These are phyloP conservation scores for Saxophila tyrrhenica DNA, from an alignment of 495 filamentous ascomycete genomes.

Conservation along the genomic window DNA sequence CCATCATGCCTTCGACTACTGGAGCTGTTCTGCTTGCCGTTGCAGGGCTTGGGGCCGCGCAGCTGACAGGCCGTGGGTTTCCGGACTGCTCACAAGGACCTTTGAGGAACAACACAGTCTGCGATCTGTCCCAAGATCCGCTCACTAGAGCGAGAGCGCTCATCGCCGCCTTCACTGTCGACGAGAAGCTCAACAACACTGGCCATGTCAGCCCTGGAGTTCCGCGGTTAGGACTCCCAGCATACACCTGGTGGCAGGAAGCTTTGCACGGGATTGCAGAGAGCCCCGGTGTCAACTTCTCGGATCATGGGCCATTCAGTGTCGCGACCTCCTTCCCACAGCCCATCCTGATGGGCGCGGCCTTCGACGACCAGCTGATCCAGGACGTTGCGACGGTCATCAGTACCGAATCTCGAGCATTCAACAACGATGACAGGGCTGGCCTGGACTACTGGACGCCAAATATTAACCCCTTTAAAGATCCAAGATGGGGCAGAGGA, in stretches of 20 bases:
- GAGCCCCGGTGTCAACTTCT: constrained; percentile 41
- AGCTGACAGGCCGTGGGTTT: constrained; percentile 12
- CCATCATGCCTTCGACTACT: not conserved
- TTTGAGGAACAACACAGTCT: constrained; percentile 34
- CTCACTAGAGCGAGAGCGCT: constrained; percentile 33
- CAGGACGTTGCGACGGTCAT: constrained; percentile 45
- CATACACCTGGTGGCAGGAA: constrained; percentile 44
- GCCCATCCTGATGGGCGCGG: constrained; percentile 48
- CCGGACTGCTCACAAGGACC: constrained; percentile 28
- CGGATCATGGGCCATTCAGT: constrained; percentile 38
- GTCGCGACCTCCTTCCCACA: constrained; percentile 53
- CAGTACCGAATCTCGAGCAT: constrained; percentile 55
- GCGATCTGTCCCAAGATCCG: constrained; percentile 30
- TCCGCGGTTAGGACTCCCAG: constrained; percentile 44
- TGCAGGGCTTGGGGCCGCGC: not conserved
- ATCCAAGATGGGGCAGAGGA: constrained; percentile 51
- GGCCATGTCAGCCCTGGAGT: constrained; percentile 44
- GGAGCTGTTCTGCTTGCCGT: not conserved
- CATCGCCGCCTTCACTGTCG: constrained; percentile 32
- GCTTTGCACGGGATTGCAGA: constrained; percentile 48
- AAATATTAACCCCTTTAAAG: constrained; percentile 58
- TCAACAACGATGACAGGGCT: constrained; percentile 47
- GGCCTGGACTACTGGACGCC: constrained; percentile 56
- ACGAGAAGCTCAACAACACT: constrained; percentile 47
- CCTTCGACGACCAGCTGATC: constrained; percentile 51